Conservation (phyloP, 1,139 yeast species). For the Kluyveromyces marxianus region DNA sequence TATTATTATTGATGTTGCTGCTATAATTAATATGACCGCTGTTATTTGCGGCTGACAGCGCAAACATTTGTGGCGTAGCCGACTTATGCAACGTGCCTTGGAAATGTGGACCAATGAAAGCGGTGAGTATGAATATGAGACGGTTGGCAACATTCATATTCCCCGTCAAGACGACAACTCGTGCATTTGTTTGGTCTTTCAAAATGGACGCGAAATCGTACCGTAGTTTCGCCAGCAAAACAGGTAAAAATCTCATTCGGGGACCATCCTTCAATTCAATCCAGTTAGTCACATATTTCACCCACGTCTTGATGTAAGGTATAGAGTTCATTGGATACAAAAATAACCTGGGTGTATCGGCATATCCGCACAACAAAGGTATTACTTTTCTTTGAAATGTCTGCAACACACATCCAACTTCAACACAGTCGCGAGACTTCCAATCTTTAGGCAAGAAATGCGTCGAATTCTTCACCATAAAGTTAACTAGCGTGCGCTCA, state of each 20-base stretch:
- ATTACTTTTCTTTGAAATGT: conserved; percentile 25
- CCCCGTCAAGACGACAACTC: conserved; percentile 52
- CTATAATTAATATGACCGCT: too few relatives aligned
- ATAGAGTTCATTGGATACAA: conserved; percentile 26
- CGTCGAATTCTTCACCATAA: conserved; percentile 8
- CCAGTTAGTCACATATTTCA: conserved; percentile 52
- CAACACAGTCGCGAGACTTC: conserved; percentile 12
- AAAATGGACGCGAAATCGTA: conserved; percentile 35
- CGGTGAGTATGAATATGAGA: conserved; percentile 47
- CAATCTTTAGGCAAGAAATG: conserved; percentile 15
- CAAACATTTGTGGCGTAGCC: not conserved
- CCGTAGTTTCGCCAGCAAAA: conserved; percentile 38
- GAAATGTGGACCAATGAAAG: conserved; percentile 31
- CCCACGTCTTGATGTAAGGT: conserved; percentile 40
- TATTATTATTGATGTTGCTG: too few relatives aligned
- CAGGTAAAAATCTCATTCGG: conserved; percentile 35
- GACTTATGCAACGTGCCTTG: conserved; percentile 9
- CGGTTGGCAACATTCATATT: conserved; percentile 57
- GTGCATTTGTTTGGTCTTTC: conserved; percentile 31
- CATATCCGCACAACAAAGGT: conserved; percentile 25
- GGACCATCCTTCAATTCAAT: conserved; percentile 53
- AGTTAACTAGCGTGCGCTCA: conserved; percentile 15
- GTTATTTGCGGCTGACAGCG: not conserved
- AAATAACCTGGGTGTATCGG: conserved; percentile 31
- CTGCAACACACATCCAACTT: conserved; percentile 20